Evolutionary conservation across 1,139 yeast genomes (phyloP).

Genomic region (Meyerozyma elateridarum): DNA sequence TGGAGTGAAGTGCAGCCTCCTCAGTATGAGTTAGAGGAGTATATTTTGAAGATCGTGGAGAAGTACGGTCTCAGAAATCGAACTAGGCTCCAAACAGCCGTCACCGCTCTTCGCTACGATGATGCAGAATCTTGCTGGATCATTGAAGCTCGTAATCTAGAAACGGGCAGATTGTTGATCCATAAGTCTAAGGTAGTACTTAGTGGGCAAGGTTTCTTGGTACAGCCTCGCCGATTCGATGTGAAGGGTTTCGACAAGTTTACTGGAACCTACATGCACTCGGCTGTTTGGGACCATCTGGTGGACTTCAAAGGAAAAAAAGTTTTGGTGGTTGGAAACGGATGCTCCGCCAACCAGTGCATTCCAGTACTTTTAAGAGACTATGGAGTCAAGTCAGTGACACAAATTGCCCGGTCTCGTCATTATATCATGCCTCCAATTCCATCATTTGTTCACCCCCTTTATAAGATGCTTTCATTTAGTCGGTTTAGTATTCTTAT

Average conservation of each 20-base stretch:
- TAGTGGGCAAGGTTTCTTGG: conserved; percentile 13
- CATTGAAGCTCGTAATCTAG: neutral
- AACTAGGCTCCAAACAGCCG: conserved; percentile 3
- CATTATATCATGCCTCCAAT: conserved; percentile 16
- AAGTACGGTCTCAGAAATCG: conserved; percentile 8
- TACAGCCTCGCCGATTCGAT: conserved; percentile 6
- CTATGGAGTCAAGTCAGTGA: conserved; percentile 9
- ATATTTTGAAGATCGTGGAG: conserved; percentile 12
- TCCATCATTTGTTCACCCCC: conserved; percentile 8
- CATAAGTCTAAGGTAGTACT: conserved; percentile 11
- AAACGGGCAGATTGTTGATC: conserved; percentile 12
- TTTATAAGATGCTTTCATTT: conserved; percentile 9
- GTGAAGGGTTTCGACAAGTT: conserved; percentile 34
- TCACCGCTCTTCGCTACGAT: conserved; percentile 11
- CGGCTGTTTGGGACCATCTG: conserved; percentile 43
- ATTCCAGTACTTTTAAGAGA: conserved; percentile 14
- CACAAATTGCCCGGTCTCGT: conserved; percentile 12
- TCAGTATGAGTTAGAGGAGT: conserved; percentile 15
- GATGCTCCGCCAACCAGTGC: conserved; percentile 22
- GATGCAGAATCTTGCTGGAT: conserved; percentile 14
- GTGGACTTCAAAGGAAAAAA: conserved; percentile 26
- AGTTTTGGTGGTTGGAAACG: conserved; percentile 22
- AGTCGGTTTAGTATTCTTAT: conserved; percentile 10
- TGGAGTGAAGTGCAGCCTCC: conserved; percentile 15
- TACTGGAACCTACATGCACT: conserved; percentile 44